Conservation (phyloP, 768 basidiomycete species). For the Daedalea quercina region DNA sequence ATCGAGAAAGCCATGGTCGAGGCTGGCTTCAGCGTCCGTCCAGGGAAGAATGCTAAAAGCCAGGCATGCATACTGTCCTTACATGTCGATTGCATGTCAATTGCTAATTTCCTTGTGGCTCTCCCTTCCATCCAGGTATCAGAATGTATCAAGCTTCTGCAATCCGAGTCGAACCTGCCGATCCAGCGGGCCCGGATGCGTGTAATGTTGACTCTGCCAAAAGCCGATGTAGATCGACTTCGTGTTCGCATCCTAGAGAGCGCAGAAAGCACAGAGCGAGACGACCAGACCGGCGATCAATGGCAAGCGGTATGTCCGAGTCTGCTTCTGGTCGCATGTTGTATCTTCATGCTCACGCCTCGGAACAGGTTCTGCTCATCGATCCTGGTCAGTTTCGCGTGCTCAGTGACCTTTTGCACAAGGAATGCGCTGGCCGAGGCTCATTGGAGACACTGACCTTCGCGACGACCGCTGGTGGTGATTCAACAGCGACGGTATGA, state of each 20-base stretch:
- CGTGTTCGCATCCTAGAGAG: slow-evolving; percentile 64
- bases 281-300: slow-evolving; percentile 63
- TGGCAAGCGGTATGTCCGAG: slow-evolving; percentile 76
- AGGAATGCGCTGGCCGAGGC: slow-evolving; percentile 84
- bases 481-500: slow-evolving; percentile 1
- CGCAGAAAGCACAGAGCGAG: slow-evolving; percentile 80
- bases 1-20: slow-evolving; percentile 98
- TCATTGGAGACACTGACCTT: slow-evolving; percentile 79
- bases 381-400: slow-evolving; percentile 89
- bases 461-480: slow-evolving; percentile 46
- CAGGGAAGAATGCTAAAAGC: slow-evolving; percentile 87
- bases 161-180: slow-evolving; percentile 77
- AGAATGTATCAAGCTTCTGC: slow-evolving; percentile 80
- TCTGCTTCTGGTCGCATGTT: background rate
- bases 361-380: slow-evolving; percentile 82
- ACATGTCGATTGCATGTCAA: background rate
- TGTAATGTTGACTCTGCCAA: slow-evolving; percentile 73
- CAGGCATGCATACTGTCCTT: slow-evolving; percentile 47
- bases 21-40: slow-evolving; percentile 86
- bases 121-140: slow-evolving; percentile 52
- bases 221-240: slow-evolving; percentile 54
- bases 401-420: slow-evolving; percentile 84
- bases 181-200: slow-evolving; percentile 94
- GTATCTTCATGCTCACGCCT: background rate
- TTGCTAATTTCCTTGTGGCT: background rate